These are phyloP conservation scores for Hygrophoropsis aurantiaca DNA, from an alignment of 768 basidiomycete species.

Conservation along the genomic window DNA sequence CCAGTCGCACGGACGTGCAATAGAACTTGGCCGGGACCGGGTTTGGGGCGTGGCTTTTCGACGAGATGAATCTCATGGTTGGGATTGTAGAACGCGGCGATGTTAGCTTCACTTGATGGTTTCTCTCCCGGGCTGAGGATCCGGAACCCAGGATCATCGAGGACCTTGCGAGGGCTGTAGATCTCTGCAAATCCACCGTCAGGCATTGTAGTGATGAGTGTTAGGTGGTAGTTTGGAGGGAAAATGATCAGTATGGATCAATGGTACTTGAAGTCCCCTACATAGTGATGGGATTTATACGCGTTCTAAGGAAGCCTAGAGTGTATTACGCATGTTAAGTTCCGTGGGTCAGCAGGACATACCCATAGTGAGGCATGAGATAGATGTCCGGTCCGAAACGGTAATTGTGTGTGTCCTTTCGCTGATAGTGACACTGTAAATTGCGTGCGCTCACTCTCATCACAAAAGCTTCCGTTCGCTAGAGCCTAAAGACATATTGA, in stretches of 20 bases:
- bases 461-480: neutral
- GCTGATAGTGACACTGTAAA: neutral
- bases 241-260: too few species aligned
- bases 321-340: too few species aligned
- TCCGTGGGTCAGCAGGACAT: too few species aligned
- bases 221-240: neutral
- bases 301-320: too few species aligned
- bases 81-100: constrained; percentile 67
- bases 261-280: too few species aligned
- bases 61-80: constrained; percentile 64
- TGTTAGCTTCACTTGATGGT: constrained; percentile 47
- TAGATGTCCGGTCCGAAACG: neutral
- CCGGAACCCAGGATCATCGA: constrained; percentile 55
- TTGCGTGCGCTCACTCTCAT: constrained; percentile 1
- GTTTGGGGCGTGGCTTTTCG: constrained; percentile 59
- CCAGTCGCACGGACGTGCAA: constrained; percentile 68
- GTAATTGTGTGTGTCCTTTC: neutral
- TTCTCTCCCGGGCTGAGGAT: constrained; percentile 51
- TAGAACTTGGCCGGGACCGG: constrained; percentile 65
- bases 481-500: constrained; percentile 4
- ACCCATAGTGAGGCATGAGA: too few species aligned
- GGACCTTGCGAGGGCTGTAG: constrained; percentile 56
- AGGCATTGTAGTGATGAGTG: constrained; percentile 14
- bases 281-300: too few species aligned
- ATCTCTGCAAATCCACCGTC: constrained; percentile 35